Conservation (phyloP, 129 eudicot species). For the Pittosporum tobira region DNA sequence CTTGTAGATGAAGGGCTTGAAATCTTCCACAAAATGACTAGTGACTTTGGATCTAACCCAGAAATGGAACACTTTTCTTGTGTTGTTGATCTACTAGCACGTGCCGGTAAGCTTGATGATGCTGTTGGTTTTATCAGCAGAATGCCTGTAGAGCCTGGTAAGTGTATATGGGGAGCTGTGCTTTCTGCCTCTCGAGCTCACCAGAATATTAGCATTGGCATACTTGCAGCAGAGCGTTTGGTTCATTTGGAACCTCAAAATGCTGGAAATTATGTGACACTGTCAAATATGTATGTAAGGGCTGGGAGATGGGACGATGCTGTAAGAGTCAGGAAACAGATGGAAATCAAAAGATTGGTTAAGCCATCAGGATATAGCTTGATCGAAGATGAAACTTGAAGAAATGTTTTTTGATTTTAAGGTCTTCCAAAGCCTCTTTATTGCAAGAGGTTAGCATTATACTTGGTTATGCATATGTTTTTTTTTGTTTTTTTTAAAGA, state of each 20-base stretch:
- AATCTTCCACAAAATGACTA: conserved; percentile 21
- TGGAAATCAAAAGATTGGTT: conserved; percentile 27
- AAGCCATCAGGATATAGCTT: conserved; percentile 30
- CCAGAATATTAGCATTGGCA: conserved; percentile 16
- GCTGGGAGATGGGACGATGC: conserved; percentile 36
- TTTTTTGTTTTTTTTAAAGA: no score
- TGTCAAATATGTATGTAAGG: conserved; percentile 30
- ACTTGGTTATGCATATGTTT: no score
- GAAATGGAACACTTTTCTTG: conserved; percentile 32
- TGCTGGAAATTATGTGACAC: conserved; percentile 41
- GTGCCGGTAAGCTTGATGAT: conserved; percentile 33
- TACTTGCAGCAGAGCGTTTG: conserved; percentile 30
- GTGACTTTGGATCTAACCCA: conserved; percentile 21
- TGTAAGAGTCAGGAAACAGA: conserved; percentile 18
- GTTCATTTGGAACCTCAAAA: conserved; percentile 31
- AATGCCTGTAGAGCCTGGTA: conserved; percentile 26
- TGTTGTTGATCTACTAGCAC: conserved; percentile 35
- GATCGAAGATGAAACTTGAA: conserved; percentile 14
- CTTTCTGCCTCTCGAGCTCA: conserved; percentile 28
- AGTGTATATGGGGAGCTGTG: conserved; percentile 35
- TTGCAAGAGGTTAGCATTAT: not conserved
- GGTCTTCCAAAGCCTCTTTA: not conserved
- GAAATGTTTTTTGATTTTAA: no score
- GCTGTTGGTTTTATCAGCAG: conserved; percentile 17
- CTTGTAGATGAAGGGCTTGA: conserved; percentile 32